Evolutionary conservation across 2,329 filamentous ascomycete species (phyloP), one percentile per base, ranked within the genome.

Genomic region (Diplodia sapinea): DNA sequence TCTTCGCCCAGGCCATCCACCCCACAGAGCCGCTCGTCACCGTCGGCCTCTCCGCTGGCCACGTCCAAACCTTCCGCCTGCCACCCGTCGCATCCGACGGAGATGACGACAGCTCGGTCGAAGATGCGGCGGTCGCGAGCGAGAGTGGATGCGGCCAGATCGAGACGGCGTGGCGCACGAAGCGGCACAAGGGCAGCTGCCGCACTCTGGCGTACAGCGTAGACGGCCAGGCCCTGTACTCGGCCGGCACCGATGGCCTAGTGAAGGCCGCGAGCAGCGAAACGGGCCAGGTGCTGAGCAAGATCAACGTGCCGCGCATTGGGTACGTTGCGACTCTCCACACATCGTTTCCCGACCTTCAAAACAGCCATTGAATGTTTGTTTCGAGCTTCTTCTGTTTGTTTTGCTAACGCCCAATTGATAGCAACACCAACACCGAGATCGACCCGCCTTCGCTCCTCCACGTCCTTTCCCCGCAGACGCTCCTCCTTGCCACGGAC

Each of bases 111-210:
- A 38, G 43, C 55, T 73, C 71, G 36, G 82, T 83, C 50, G 85
- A 86, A 33, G 85, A 87, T 13, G 64, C 76, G 4, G 77, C 74
- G 33, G 82, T 82, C 11, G 76, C 76, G 38, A 82, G 82, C 29
- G 82, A 83, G 72, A 85, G 83, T 73, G 93, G 92, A 12, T 90
- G 86, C 70, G 91, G 89, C 52, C 87, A 89, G 67, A 91, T 98
- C 70, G 91, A 94, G 72, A 92, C 90, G 0, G 82, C 89, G 69
- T 99, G 95, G 95, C 87, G 88, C 73, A 98, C 95, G 5, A 86
- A 89, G 72, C 86, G 95, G 69, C 95, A 99, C 82, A 96, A 97
- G 83, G 94, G 93, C 13, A 97, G 93, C 84, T 98, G 94, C 77
- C 87, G 95, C 65, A 89, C 88, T 69, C 81, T 98, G 66, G 88